Conservation (phyloP, 2,329 filamentous ascomycete species). For the Phialophora chinensis region DNA sequence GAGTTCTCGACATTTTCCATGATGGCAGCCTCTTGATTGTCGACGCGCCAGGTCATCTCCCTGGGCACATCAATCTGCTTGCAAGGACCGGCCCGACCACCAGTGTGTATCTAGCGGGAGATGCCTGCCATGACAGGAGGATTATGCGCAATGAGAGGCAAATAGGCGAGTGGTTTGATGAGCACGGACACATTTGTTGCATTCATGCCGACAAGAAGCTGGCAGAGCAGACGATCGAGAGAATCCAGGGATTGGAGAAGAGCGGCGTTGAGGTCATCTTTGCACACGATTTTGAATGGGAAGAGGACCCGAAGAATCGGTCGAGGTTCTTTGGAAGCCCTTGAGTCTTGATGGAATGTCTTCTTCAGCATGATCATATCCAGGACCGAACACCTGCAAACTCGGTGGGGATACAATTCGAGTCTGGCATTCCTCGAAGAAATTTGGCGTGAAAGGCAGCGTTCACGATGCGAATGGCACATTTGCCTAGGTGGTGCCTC, state of each 20-base stretch:
- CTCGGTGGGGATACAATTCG: background rate
- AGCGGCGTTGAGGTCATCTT: conserved; percentile 42
- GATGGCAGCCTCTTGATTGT: conserved; percentile 44
- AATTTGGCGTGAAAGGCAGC: background rate
- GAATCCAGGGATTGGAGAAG: conserved; percentile 36
- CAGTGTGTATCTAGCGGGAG: conserved; percentile 44
- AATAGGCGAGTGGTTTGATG: conserved; percentile 42
- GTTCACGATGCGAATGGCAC: background rate
- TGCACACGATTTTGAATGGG: conserved; percentile 44
- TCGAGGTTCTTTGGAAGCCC: conserved; percentile 32
- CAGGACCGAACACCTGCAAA: background rate
- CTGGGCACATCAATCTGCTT: conserved; percentile 45
- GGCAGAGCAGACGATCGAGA: conserved; percentile 40
- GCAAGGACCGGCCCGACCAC: conserved; percentile 25
- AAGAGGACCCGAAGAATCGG: conserved; percentile 31
- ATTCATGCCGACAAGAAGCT: conserved; percentile 42
- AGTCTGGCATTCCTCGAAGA: background rate
- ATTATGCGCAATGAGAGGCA: conserved; percentile 42
- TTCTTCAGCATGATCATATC: conserved; percentile 1
- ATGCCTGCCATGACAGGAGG: conserved; percentile 44
- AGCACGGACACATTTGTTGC: conserved; percentile 40
- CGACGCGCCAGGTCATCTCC: conserved; percentile 43
- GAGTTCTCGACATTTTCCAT: conserved; percentile 42
- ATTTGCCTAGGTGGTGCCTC: background rate
- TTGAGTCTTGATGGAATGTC: conserved; percentile 2